Conservation (phyloP, 2,329 filamentous ascomycete genomes). For the Fusarium sp. region DNA sequence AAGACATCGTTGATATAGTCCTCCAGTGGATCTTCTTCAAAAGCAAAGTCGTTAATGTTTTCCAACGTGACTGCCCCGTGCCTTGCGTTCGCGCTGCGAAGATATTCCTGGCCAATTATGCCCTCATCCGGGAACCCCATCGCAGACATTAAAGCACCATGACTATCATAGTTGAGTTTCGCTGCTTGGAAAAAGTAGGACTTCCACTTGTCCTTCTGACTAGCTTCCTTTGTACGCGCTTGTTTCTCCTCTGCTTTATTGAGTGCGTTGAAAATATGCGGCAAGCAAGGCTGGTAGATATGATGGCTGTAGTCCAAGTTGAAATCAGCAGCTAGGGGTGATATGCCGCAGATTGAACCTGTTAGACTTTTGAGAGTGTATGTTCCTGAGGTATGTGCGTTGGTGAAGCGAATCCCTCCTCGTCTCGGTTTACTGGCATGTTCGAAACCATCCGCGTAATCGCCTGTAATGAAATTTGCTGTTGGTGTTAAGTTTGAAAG, state of each 20-base stretch:
- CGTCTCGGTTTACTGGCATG: constrained; percentile 28
- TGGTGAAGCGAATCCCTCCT: constrained; percentile 53
- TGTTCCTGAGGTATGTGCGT: constrained; percentile 52
- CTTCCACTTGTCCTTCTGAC: constrained; percentile 40
- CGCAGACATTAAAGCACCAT: constrained; percentile 40
- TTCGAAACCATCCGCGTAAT: constrained; percentile 47
- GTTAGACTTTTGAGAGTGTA: constrained; percentile 55
- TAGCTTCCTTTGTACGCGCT: not conserved
- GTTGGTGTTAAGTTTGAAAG: constrained; percentile 44
- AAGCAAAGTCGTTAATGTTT: constrained; percentile 49
- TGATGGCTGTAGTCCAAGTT: constrained; percentile 53
- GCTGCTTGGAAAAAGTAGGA: constrained; percentile 31
- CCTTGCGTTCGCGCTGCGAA: constrained; percentile 41
- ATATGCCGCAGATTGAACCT: constrained; percentile 53
- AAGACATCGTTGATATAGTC: constrained; percentile 47
- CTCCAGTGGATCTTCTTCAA: constrained; percentile 43
- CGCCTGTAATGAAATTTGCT: constrained; percentile 48
- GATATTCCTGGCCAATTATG: constrained; percentile 43
- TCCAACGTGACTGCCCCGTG: constrained; percentile 42
- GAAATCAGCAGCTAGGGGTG: constrained; percentile 52
- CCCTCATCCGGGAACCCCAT: constrained; percentile 44
- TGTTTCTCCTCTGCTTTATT: constrained; percentile 29
- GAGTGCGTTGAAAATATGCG: constrained; percentile 49
- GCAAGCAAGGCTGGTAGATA: constrained; percentile 55
- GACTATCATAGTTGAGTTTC: constrained; percentile 46